These are phyloP conservation scores for Teunomyces barrocoloradensis DNA, from an alignment of 805 yeast species.

Conservation along the genomic window DNA sequence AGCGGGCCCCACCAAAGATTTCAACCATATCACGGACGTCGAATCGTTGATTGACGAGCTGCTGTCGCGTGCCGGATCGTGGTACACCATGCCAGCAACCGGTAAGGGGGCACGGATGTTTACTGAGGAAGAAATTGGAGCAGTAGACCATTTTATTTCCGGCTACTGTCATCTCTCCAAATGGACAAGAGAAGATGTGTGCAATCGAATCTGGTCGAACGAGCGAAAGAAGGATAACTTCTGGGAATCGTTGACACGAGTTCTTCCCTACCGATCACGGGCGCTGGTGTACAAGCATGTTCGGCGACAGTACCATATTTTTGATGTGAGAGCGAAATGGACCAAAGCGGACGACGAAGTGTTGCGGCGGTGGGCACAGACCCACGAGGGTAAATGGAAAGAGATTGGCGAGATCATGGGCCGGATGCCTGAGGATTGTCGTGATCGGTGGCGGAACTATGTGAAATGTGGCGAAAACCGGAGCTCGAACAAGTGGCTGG, in stretches of 20 bases:
- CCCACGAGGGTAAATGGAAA: slow-evolving; percentile 85
- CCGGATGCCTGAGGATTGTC: slow-evolving; percentile 96
- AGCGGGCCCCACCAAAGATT: slow-evolving; percentile 13
- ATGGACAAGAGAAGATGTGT: slow-evolving; percentile 64
- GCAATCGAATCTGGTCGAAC: slow-evolving; percentile 84
- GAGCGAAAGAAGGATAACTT: slow-evolving; percentile 83
- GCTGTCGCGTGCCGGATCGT: slow-evolving; percentile 29
- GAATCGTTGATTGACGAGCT: slow-evolving; percentile 37
- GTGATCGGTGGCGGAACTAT: slow-evolving; percentile 95
- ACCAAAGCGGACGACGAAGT: slow-evolving; percentile 73
- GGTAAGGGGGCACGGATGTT: slow-evolving; percentile 44
- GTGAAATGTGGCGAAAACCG: slow-evolving; percentile 85
- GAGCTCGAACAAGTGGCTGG: slow-evolving; percentile 75
- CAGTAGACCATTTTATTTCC: slow-evolving; percentile 68
- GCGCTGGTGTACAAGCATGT: slow-evolving; percentile 93
- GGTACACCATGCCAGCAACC: slow-evolving; percentile 22
- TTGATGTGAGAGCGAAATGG: slow-evolving; percentile 90
- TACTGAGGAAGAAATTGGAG: slow-evolving; percentile 61
- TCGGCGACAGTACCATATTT: slow-evolving; percentile 83
- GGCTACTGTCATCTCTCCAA: slow-evolving; percentile 65
- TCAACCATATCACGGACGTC: slow-evolving; percentile 24
- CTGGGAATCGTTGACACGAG: slow-evolving; percentile 81
- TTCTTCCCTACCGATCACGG: slow-evolving; percentile 79
- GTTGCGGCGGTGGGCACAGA: slow-evolving; percentile 59
- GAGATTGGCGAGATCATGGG: slow-evolving; percentile 74